A percentile compares a stretch with the other conserved stretches of the same genome.
phyloP scores from a whole-genome alignment of 2,329 filamentous ascomycete species.

The Hirsutella thompsonii region DNA sequence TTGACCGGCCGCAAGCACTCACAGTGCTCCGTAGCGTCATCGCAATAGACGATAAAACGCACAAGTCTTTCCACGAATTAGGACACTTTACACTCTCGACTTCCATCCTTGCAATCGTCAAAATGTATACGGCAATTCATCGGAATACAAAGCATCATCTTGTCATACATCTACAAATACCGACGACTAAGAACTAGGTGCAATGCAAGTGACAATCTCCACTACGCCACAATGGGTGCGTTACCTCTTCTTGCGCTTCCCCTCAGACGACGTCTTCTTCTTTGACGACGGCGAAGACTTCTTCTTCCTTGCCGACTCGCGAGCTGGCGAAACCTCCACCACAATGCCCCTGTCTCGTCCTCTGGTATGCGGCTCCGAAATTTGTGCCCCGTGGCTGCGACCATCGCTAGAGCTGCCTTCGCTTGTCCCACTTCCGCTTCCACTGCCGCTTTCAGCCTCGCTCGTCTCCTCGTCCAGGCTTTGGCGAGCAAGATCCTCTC shows the following conservation, averaged over 20 bases:
- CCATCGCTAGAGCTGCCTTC: conserved; percentile 24
- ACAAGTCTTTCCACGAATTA: too few species aligned
- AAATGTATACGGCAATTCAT: too few species aligned
- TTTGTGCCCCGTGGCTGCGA: conserved; percentile 20
- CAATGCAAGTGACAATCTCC: too few species aligned
- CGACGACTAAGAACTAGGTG: too few species aligned
- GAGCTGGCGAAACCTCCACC: conserved; percentile 22
- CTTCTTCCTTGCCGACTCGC: conserved; percentile 23
- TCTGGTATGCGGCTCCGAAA: conserved; percentile 12
- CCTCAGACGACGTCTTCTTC: conserved; percentile 20
- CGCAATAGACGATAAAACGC: too few species aligned
- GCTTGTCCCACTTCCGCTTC: conserved; percentile 9
- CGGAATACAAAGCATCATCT: too few species aligned
- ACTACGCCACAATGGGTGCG: too few species aligned
- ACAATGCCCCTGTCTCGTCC: conserved; percentile 24
- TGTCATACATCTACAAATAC: too few species aligned
- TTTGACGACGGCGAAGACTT: conserved; percentile 28
- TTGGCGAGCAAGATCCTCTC: conserved; percentile 8
- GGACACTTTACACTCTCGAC: too few species aligned
- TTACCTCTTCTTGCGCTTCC: conserved; percentile 22
- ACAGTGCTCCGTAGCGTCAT: too few species aligned
- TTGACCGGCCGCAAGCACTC: too few species aligned
- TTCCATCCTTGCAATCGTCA: too few species aligned
- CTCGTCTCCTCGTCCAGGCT: conserved; percentile 20
- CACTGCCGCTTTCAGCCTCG: conserved; percentile 18